Evolutionary conservation across 345 rosid species (phyloP), one percentile per base, ranked within the genome.

Genomic region (Populus davidiana): DNA sequence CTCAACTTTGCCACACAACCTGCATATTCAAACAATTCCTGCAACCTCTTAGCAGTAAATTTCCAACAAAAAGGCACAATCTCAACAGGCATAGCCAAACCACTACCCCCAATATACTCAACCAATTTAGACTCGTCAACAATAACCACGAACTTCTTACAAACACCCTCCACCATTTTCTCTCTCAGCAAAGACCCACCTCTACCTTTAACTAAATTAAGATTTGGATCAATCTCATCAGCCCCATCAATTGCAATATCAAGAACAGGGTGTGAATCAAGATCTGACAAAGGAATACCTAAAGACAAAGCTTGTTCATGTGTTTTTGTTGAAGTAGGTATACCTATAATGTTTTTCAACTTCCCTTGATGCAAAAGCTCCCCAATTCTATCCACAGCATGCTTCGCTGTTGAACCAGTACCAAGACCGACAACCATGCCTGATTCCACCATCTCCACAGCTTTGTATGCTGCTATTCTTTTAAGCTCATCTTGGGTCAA

Each of bases 371-470:
- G 85, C 73, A 94, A 85, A 61, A 94, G 89, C 72, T 91, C 92
- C 21, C 89, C 98, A 80, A 93, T 93, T 3, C 98, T 90, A 73
- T 89, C 93, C 27, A 94, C 93, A 76, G 98, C 98, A 84, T 94
- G 97, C 73, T 84, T 89, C 62, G 98, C 98, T 7, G 98, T 94
- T 75, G 98, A 94, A 47, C 98, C 97, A 7, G 98, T 94, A 12
- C 98, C 98, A 39, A 94, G 94, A 41, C 96, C 98, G n/a, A 93
- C 80, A 73, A 94, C 97, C 98, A 94, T 94, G 29, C 98, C 98
- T 41, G 98, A 94, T 78, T 89, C 75, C 25, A 94, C 97, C 71
- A 82, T 89, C 70, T 93, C 98, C 4, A 94, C 97, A 33, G 98
- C 98, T 69, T 89, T 90, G 90, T 89, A 90, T 38, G 96, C 97